Evolutionary conservation across 139 green algal genomes (phyloP).

Genomic region (Auxenochlorella pyrenoidosa): DNA sequence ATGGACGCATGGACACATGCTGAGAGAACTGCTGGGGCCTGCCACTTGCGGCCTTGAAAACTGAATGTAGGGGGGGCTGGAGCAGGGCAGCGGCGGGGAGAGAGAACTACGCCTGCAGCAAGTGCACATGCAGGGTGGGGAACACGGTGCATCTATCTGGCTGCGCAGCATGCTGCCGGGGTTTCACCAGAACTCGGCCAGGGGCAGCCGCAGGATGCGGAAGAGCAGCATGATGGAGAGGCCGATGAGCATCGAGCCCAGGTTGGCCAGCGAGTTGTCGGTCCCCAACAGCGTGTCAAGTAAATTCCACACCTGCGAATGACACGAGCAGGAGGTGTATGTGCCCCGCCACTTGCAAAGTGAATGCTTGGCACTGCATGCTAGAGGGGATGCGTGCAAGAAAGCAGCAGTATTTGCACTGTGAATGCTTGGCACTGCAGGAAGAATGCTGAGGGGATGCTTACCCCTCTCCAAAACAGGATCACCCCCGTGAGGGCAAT

Average conservation of each 20-base stretch:
- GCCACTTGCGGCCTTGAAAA: background rate
- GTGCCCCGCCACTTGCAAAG: too few relatives aligned
- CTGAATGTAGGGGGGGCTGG: background rate
- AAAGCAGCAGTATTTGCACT: too few relatives aligned
- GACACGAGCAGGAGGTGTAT: background rate
- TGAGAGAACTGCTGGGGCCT: too few relatives aligned
- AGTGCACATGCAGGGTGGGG: background rate
- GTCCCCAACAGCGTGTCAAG: background rate
- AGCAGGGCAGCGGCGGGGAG: background rate
- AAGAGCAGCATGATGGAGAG: constrained; percentile 28
- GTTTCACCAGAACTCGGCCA: constrained; percentile 30
- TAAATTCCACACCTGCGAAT: constrained; percentile 19
- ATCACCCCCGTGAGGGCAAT: constrained; percentile 20
- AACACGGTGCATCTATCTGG: background rate
- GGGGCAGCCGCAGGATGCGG: constrained; percentile 23
- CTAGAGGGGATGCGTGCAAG: too few relatives aligned
- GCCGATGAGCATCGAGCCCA: constrained; percentile 7
- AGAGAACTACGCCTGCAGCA: background rate
- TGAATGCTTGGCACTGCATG: too few relatives aligned
- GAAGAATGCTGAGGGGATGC: too few relatives aligned
- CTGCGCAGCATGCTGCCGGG: background rate
- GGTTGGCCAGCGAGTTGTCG: constrained; percentile 1
- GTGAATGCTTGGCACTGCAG: too few relatives aligned
- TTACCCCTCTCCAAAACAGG: constrained; percentile 48
- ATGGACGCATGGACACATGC: too few relatives aligned